These are phyloP conservation scores for Lasiodiplodia hormozganensis DNA, from an alignment of 2,329 filamentous ascomycete species.

Conservation along the genomic window DNA sequence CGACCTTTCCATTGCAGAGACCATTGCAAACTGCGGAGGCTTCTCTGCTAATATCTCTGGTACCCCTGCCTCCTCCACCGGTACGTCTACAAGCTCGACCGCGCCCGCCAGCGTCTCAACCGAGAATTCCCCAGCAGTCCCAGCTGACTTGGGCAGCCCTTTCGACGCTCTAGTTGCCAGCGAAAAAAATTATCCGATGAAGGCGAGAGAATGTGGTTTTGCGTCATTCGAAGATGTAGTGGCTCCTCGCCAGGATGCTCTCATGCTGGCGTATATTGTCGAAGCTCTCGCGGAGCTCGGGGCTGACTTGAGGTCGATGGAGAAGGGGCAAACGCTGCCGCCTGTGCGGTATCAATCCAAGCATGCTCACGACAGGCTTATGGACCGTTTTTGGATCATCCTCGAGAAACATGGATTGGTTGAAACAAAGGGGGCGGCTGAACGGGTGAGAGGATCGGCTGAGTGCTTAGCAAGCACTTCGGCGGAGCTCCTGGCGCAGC, in stretches of 20 bases:
- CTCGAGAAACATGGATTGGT: neutral
- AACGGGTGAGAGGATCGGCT: neutral
- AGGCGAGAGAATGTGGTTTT: neutral
- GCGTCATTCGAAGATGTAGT: neutral
- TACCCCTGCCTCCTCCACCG: neutral
- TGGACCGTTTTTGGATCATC: neutral
- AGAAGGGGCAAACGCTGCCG: neutral
- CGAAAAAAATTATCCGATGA: neutral
- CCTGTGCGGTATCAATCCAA: neutral
- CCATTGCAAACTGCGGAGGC: neutral
- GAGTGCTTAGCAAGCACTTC: neutral
- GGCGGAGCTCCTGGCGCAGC: neutral
- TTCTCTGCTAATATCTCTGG: no score
- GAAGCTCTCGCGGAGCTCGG: neutral
- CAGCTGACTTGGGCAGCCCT: neutral
- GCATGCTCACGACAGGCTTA: neutral
- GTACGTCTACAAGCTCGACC: neutral
- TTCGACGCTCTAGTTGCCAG: constrained; percentile 20
- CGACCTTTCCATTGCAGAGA: neutral
- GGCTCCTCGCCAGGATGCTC: neutral
- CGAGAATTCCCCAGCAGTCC: neutral
- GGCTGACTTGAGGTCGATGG: neutral
- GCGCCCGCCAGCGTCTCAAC: neutral
- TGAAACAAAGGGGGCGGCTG: neutral
- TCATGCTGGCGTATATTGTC: neutral